Evolutionary conservation across 768 basidiomycete genomes (phyloP).

Genomic region (Zangia roseola): DNA sequence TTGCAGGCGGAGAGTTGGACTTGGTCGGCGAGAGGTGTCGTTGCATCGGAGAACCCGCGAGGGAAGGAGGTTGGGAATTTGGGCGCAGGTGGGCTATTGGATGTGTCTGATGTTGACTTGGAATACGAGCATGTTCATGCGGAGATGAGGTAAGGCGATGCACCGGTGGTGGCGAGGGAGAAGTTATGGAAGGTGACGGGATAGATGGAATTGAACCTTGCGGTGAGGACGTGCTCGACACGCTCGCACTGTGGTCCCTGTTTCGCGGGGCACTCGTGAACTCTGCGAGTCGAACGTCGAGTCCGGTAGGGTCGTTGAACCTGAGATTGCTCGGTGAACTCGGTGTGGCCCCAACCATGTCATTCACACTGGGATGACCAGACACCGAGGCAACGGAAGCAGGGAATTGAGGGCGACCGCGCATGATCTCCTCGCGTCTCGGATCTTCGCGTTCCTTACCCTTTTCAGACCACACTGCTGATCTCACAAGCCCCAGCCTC

Average conservation of each 20-base stretch:
- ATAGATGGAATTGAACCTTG: slow-evolving; percentile 81
- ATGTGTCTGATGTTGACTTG: slow-evolving; percentile 9
- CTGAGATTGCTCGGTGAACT: slow-evolving; percentile 31
- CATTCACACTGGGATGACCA: slow-evolving; percentile 1
- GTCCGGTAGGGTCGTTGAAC: slow-evolving; percentile 15
- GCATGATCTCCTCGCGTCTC: slow-evolving; percentile 31
- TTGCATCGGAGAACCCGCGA: slow-evolving; percentile 39
- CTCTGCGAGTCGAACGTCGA: slow-evolving; percentile 40
- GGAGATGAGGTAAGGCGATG: slow-evolving; percentile 32
- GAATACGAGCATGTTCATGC: background rate
- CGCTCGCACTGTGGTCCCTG: slow-evolving; percentile 63
- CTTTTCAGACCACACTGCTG: slow-evolving; percentile 35
- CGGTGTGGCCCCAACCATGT: slow-evolving; percentile 10
- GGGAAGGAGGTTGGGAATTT: slow-evolving; percentile 16
- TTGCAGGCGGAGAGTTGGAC: slow-evolving; percentile 59
- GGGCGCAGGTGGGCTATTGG: slow-evolving; percentile 8
- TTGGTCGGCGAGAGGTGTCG: slow-evolving; percentile 52
- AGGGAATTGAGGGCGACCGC: slow-evolving; percentile 40
- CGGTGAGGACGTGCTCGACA: slow-evolving; percentile 72
- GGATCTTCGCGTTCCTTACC: slow-evolving; percentile 31
- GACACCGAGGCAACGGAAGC: slow-evolving; percentile 9
- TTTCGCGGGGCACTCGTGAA: slow-evolving; percentile 35
- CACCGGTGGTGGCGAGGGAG: slow-evolving; percentile 38
- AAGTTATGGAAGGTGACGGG: slow-evolving; percentile 64
- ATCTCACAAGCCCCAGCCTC: slow-evolving; percentile 62